phyloP scores from a whole-genome alignment of 352 stramenopile genomes.

The Phytophthora tubulina region DNA sequence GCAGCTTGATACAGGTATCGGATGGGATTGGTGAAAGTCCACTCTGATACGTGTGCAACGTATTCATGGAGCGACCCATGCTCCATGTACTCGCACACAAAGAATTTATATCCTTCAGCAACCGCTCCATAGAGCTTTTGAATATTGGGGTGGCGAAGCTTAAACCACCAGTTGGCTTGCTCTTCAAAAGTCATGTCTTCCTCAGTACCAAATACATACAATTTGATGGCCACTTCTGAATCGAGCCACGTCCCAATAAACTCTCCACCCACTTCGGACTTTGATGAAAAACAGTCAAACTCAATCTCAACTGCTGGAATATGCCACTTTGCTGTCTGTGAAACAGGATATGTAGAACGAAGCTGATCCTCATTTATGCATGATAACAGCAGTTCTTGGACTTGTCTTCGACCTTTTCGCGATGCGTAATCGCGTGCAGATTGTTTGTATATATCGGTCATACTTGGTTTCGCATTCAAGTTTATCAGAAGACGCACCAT shows the following conservation, averaged over 20 bases:
- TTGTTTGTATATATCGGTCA: background rate
- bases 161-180: slow-evolving; percentile 3
- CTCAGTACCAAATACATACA: background rate
- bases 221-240: background rate
- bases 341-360: background rate
- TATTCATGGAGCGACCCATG: background rate
- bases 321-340: background rate
- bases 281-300: background rate
- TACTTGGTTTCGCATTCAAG: background rate
- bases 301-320: slow-evolving; percentile 16
- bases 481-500: too few relatives aligned
- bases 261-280: background rate
- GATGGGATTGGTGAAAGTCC: background rate
- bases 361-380: background rate
- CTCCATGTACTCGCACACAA: slow-evolving; percentile 12
- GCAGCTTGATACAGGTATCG: slow-evolving; percentile 12
- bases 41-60: background rate
- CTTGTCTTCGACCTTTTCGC: background rate
- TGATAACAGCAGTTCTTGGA: background rate
- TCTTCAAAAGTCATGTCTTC: background rate
- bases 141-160: slow-evolving; percentile 11
- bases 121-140: slow-evolving; percentile 19
- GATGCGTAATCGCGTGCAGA: background rate
- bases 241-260: slow-evolving; percentile 11
- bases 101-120: slow-evolving; percentile 1